Conservation (phyloP, 164 flowering plant genomes). For the Litsea cubeba region DNA sequence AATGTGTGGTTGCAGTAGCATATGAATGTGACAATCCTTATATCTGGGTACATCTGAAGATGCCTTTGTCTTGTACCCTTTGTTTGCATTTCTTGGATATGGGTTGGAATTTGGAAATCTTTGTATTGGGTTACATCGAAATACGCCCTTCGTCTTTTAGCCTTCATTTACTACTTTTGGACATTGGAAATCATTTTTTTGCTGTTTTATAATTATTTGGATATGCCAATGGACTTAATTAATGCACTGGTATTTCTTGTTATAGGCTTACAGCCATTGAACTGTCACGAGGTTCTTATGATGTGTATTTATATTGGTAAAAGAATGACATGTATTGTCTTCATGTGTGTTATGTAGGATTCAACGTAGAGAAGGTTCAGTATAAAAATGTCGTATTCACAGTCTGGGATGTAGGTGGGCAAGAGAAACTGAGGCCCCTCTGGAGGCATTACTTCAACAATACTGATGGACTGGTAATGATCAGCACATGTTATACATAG, state of each 20-base stretch:
- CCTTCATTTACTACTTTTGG: not conserved
- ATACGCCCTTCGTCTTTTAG: not conserved
- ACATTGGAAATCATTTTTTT: too few species aligned
- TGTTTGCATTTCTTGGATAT: too few species aligned
- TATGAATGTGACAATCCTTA: too few species aligned
- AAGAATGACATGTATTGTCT: too few species aligned
- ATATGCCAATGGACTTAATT: too few species aligned
- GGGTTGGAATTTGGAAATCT: not conserved
- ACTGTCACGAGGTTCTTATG: not conserved
- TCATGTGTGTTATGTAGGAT: conserved; percentile 43
- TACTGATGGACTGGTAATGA: conserved; percentile 90
- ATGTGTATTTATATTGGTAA: not conserved
- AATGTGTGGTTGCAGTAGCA: too few species aligned
- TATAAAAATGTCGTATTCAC: conserved; percentile 95
- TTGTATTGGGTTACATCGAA: not conserved
- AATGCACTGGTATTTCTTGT: too few species aligned
- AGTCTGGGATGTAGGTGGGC: conserved; percentile 99
- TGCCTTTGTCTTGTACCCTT: too few species aligned
- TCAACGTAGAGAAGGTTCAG: conserved; percentile 98
- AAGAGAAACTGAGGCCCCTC: conserved; percentile 90
- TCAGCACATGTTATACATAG: not conserved
- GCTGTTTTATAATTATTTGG: too few species aligned
- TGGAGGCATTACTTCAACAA: conserved; percentile 99
- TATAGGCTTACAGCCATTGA: too few species aligned
- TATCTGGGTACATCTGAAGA: too few species aligned